Percentiles rank a stretch among this genome's conserved stretches.
Evolutionary conservation across 2,329 filamentous ascomycete genomes (phyloP).

Genomic region (Aspergillus pseudonomiae): DNA sequence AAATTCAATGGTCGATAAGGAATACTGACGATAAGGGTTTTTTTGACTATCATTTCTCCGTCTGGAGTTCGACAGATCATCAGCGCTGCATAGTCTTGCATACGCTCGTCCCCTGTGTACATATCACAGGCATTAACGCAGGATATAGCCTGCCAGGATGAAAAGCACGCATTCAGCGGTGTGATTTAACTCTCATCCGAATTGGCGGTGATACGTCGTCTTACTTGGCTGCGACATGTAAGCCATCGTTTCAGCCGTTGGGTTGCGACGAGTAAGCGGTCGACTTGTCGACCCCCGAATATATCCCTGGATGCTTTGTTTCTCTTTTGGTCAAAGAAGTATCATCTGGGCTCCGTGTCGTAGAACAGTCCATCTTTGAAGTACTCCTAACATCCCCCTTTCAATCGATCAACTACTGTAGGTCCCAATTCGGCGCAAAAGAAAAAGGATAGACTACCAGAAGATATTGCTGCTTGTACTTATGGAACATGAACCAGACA

Average conservation of each 20-base stretch:
- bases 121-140: neutral
- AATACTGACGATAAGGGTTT: slow-evolving; percentile 19
- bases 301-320: slow-evolving; percentile 11
- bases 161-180: slow-evolving; percentile 15
- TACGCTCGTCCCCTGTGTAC: neutral
- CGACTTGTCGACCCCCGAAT: neutral
- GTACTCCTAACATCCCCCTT: neutral
- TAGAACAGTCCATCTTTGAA: neutral
- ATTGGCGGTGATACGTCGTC: slow-evolving; percentile 23
- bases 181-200: slow-evolving; percentile 14
- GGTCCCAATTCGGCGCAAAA: neutral
- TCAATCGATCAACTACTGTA: neutral
- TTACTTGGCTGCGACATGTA: slow-evolving; percentile 8
- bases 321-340: neutral
- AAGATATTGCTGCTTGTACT: neutral
- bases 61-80: neutral
- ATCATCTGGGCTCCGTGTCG: neutral
- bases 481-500: neutral
- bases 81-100: neutral
- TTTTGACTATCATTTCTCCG: neutral
- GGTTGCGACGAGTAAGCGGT: slow-evolving; percentile 14
- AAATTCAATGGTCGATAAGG: slow-evolving; percentile 20
- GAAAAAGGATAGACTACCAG: neutral
- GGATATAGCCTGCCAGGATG: neutral
- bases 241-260: slow-evolving; percentile 24